phyloP scores from a whole-genome alignment of 306 rosid species.

The Potentilla sterilis region DNA sequence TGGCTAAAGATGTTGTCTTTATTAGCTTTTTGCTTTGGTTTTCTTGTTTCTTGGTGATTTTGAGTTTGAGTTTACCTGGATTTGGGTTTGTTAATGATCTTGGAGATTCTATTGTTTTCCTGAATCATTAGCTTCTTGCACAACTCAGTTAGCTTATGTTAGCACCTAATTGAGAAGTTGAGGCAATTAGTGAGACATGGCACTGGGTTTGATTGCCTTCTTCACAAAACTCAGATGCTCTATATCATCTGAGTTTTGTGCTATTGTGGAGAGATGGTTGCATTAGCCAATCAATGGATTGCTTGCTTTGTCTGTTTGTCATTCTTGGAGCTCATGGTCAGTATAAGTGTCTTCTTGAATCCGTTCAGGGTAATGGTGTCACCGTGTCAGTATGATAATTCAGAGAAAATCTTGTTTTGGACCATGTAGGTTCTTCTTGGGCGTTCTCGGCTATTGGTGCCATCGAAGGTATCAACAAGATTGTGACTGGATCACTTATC shows the following conservation, averaged over 20 bases:
- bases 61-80: too few species aligned
- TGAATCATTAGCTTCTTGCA: not conserved
- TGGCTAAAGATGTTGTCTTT: not conserved
- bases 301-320: too few species aligned
- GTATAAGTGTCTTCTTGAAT: too few species aligned
- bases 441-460: constrained; percentile 89
- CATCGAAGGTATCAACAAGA: constrained; percentile 91
- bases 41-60: too few species aligned
- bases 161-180: not conserved
- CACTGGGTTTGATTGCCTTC: not conserved
- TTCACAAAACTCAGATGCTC: not conserved
- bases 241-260: too few species aligned
- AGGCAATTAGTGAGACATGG: not conserved
- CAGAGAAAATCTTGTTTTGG: too few species aligned
- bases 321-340: too few species aligned
- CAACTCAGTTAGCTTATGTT: not conserved
- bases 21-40: not conserved
- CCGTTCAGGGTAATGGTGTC: too few species aligned
- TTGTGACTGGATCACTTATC: constrained; percentile 72
- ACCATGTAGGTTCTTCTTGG: constrained; percentile 78
- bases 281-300: too few species aligned
- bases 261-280: too few species aligned
- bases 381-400: too few species aligned
- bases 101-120: not conserved
- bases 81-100: not conserved